Evolutionary conservation across 2,329 filamentous ascomycete genomes (phyloP).

Genomic region (Alternaria sp.): DNA sequence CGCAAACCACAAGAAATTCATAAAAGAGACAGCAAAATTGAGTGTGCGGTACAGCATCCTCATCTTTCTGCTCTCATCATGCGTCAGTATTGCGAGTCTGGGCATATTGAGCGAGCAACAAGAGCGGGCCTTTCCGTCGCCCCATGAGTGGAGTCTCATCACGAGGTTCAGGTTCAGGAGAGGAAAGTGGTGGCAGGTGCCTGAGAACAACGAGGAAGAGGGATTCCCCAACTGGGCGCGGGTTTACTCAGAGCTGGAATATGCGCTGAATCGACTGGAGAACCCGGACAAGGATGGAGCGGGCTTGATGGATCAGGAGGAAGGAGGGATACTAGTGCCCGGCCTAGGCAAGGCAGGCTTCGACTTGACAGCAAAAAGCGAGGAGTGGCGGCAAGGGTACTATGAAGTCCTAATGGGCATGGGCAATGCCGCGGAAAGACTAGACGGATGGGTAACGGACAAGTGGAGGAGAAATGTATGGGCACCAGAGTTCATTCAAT

Average conservation of each 20-base stretch:
- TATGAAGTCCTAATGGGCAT: slow-evolving; percentile 81
- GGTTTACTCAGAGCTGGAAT: slow-evolving; percentile 68
- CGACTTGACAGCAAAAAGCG: slow-evolving; percentile 78
- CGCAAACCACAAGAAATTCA: slow-evolving; percentile 73
- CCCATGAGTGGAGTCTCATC: slow-evolving; percentile 79
- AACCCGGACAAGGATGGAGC: slow-evolving; percentile 73
- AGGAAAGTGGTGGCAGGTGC: slow-evolving; percentile 55
- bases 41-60: slow-evolving; percentile 73
- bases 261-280: slow-evolving; percentile 73
- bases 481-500: slow-evolving; percentile 76
- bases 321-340: slow-evolving; percentile 56
- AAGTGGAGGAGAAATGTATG: slow-evolving; percentile 69
- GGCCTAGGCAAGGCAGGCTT: slow-evolving; percentile 60
- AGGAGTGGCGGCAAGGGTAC: slow-evolving; percentile 87
- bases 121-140: slow-evolving; percentile 81
- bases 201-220: slow-evolving; percentile 67
- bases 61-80: slow-evolving; percentile 70
- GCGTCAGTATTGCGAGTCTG: slow-evolving; percentile 68
- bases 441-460: slow-evolving; percentile 82
- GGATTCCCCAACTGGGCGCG: slow-evolving; percentile 75
- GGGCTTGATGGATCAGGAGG: slow-evolving; percentile 66
- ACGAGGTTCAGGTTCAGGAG: slow-evolving; percentile 74
- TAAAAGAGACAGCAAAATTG: slow-evolving; percentile 75
- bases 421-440: slow-evolving; percentile 78
- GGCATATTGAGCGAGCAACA: slow-evolving; percentile 77